phyloP scores from a whole-genome alignment of 495 filamentous ascomycete genomes.

The Xylaria nigripes region DNA sequence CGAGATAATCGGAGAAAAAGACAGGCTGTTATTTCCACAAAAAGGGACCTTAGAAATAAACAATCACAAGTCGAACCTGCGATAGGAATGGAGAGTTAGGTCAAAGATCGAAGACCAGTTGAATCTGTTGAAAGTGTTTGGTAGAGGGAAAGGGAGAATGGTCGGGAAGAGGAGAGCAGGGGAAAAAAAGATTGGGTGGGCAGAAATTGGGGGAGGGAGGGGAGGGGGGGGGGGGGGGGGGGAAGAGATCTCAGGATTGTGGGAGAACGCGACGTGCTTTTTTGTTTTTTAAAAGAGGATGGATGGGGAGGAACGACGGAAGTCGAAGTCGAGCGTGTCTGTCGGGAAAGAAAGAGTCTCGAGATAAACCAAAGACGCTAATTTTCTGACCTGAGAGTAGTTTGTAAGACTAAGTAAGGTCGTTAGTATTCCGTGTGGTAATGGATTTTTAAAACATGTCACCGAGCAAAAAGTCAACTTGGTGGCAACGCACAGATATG shows the following conservation, averaged over 20 bases:
- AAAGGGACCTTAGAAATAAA: neutral
- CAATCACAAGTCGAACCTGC: neutral
- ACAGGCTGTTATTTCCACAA: neutral
- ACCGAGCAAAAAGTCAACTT: no score
- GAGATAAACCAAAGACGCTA: neutral
- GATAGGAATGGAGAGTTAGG: neutral
- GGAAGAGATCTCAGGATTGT: no score
- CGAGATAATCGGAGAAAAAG: neutral
- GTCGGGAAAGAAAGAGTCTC: no score
- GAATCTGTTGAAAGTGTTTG: neutral
- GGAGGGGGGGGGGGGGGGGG: neutral
- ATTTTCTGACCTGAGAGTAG: neutral
- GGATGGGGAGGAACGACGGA: neutral
- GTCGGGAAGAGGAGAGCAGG: neutral
- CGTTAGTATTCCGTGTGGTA: no score
- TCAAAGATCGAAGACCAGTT: neutral
- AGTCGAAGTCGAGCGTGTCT: neutral
- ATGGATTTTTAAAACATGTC: no score
- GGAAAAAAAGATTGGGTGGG: neutral
- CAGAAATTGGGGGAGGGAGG: neutral
- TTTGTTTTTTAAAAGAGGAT: neutral
- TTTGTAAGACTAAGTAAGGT: neutral
- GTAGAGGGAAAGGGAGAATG: neutral
- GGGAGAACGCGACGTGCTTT: neutral
- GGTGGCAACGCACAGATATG: neutral